A percentile compares a stretch with the other conserved stretches of the same genome.
Evolutionary conservation across 768 basidiomycete genomes (phyloP).

Genomic region (Kwoniella botswanensis): DNA sequence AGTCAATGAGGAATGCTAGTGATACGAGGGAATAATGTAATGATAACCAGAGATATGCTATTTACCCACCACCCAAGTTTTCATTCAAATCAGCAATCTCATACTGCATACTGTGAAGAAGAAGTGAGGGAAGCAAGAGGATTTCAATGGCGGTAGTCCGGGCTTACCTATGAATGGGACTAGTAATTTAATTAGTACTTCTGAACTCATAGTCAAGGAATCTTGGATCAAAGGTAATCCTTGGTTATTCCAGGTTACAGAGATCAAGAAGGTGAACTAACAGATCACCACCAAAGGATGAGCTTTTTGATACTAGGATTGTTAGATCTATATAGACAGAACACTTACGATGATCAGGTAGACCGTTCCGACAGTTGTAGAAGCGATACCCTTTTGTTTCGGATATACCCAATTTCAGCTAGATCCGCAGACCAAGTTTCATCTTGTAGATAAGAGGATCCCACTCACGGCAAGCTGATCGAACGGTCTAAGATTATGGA

Average conservation of each 20-base stretch:
- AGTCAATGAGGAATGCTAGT: slow-evolving; percentile 51
- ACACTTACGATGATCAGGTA: slow-evolving; percentile 51
- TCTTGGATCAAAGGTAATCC: slow-evolving; percentile 43
- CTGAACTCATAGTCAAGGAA: slow-evolving; percentile 38
- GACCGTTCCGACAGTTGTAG: slow-evolving; percentile 52
- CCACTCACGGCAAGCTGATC: slow-evolving; percentile 51
- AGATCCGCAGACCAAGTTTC: neutral
- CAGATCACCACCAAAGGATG: neutral
- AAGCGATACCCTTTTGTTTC: slow-evolving; percentile 34
- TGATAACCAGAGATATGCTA: slow-evolving; percentile 52
- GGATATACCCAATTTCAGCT: neutral
- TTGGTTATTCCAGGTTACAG: slow-evolving; percentile 43
- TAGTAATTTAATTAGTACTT: slow-evolving; percentile 44
- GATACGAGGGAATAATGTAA: slow-evolving; percentile 56
- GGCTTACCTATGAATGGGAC: slow-evolving; percentile 41
- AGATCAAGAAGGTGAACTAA: slow-evolving; percentile 57
- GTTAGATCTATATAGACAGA: neutral
- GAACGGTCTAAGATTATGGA: slow-evolving; percentile 54
- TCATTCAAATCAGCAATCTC: too few species aligned
- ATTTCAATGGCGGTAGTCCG: neutral
- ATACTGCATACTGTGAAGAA: too few species aligned
- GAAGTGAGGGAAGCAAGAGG: too few species aligned
- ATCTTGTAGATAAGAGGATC: neutral
- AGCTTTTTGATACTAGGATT: too few species aligned
- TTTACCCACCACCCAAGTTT: neutral